Base-by-base conservation (phyloP, 768 basidiomycete genomes). In the Boletus subparvulus region DNA sequence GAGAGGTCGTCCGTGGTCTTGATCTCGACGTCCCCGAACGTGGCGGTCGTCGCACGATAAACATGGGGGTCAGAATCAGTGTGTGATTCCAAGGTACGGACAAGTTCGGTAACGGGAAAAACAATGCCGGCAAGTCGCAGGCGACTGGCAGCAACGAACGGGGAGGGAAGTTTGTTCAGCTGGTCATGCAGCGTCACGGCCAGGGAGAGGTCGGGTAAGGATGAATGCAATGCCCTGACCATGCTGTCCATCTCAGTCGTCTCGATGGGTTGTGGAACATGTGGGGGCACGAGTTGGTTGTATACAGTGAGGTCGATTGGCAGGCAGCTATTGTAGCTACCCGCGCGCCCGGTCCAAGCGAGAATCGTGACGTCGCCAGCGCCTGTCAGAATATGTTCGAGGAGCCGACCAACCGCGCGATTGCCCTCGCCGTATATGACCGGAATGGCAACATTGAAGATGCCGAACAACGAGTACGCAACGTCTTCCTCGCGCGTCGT, bases 401-500 rank as follows among this genome's bases (percentile, higher is more conserved):
- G 17, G 4, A 61, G 43, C 2, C 58, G 49, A 16, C 60, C 54
- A 0, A 61, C 42, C 0, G 60, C 58, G 0, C 32, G 54, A 16
- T 41, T n/a, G 1, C 61, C 50, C 33, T 61, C 58, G 2, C 61
- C 61, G 12, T 60, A 61, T 4, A 55, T 60, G 6, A 48, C 26
- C 1, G 47, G 50, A 13, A 62, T 48, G 0, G 59, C 10, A 4
- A 42, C 41, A 39, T 51, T 41, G 47, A 62, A 55, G 9, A 62
- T 52, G 0, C 60, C 60, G 2, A 61, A 7, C 6, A 62, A 2
- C 1, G 53, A 63, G 35, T 63, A 61, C 8, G 58, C 60, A 0
- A 11, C 3, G 11, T 65, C 65, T 43, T 65, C 65, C 7, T 19
- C 48, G 6, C 11, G 12, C 0, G 64, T 65, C 13, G 65, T 61